A percentile compares a stretch with the other conserved stretches of the same genome.
These are phyloP conservation scores for Excoecaria agallocha DNA, from an alignment of 345 rosid genomes.

Conservation along the genomic window DNA sequence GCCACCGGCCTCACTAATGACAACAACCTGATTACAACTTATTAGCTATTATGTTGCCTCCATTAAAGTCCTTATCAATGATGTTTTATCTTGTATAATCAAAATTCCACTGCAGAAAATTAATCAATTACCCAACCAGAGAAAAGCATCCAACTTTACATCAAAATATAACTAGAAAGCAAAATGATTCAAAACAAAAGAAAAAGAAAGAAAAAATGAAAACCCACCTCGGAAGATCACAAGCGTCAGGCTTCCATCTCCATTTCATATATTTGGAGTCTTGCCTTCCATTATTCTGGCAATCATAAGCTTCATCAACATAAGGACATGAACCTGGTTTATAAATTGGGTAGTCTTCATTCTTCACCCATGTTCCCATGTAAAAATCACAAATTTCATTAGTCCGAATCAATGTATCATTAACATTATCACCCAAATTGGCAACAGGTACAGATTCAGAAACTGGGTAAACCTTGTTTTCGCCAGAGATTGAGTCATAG, in stretches of 20 bases:
- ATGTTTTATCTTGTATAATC: neutral
- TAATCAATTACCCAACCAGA: neutral
- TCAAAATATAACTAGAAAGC: neutral
- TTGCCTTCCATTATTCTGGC: slow-evolving; percentile 71
- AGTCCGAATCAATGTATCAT: slow-evolving; percentile 21
- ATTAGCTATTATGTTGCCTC: neutral
- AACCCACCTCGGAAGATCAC: slow-evolving; percentile 83
- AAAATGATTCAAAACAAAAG: too few relatives aligned
- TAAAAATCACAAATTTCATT: slow-evolving; percentile 64
- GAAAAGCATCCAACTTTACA: neutral
- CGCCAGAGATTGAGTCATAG: neutral
- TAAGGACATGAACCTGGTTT: slow-evolving; percentile 81
- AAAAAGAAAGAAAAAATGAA: neutral
- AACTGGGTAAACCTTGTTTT: neutral
- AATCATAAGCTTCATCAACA: slow-evolving; percentile 86
- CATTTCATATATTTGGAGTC: slow-evolving; percentile 71
- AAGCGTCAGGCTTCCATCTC: slow-evolving; percentile 92
- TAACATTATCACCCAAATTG: neutral
- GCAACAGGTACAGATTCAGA: slow-evolving; percentile 4
- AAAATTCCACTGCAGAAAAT: neutral
- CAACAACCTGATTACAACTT: too few relatives aligned
- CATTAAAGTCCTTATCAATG: neutral
- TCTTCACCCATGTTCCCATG: slow-evolving; percentile 71
- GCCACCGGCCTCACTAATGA: too few relatives aligned
- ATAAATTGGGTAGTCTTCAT: slow-evolving; percentile 65